phyloP scores from a whole-genome alignment of 257 asterid species.

The Salvia hispanica region DNA sequence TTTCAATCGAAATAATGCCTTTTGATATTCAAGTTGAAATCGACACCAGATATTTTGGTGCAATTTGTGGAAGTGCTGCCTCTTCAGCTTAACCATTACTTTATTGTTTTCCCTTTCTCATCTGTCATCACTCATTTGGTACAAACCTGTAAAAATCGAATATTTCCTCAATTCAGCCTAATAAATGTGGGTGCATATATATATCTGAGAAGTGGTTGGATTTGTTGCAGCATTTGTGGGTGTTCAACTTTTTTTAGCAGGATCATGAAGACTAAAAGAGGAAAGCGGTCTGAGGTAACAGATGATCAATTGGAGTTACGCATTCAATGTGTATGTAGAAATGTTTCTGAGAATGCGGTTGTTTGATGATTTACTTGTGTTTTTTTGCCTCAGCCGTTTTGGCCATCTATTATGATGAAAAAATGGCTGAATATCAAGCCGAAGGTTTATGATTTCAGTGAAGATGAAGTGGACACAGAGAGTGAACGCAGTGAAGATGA shows the following conservation, averaged over 20 bases:
- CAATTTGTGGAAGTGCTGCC: slow-evolving; percentile 68
- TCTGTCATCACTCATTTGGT: slow-evolving; percentile 56
- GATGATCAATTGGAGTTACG: not conserved
- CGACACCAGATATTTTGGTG: slow-evolving; percentile 41
- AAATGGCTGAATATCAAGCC: slow-evolving; percentile 94
- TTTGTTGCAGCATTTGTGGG: slow-evolving; percentile 19
- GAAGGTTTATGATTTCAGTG: slow-evolving; percentile 75
- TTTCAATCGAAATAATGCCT: slow-evolving; percentile 40
- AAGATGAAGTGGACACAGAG: slow-evolving; percentile 92
- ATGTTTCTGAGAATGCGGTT: slow-evolving; percentile 20
- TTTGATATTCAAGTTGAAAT: slow-evolving; percentile 38
- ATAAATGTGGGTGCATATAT: slow-evolving; percentile 29
- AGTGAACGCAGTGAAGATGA: slow-evolving; percentile 66
- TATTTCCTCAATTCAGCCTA: slow-evolving; percentile 49
- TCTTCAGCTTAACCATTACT: slow-evolving; percentile 56
- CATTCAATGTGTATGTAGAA: slow-evolving; percentile 21
- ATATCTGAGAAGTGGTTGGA: slow-evolving; percentile 18
- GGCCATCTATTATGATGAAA: slow-evolving; percentile 94
- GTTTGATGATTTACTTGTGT: not conserved
- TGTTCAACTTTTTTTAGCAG: slow-evolving; percentile 29
- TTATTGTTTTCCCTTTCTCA: slow-evolving; percentile 26
- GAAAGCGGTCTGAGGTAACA: slow-evolving; percentile 63
- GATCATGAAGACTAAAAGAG: slow-evolving; percentile 54
- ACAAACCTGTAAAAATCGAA: slow-evolving; percentile 41
- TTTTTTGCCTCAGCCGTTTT: slow-evolving; percentile 56